Evolutionary conservation across 345 rosid genomes (phyloP).

Genomic region (Syzygium oleosum): DNA sequence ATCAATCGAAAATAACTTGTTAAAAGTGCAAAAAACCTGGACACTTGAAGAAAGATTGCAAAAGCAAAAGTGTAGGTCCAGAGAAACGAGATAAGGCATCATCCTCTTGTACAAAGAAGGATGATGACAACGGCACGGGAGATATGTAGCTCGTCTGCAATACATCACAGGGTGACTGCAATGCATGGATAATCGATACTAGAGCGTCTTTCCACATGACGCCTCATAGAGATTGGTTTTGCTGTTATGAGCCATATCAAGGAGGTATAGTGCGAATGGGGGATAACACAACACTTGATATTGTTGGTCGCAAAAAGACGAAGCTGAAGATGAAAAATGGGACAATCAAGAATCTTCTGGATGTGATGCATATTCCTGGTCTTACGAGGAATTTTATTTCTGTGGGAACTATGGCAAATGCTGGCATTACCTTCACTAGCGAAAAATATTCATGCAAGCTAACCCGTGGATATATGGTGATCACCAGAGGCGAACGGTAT

Average conservation of each 20-base stretch:
- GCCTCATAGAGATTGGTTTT: not conserved
- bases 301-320: not conserved
- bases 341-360: not conserved
- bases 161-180: too few species aligned
- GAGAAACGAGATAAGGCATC: too few species aligned
- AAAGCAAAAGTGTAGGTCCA: too few species aligned
- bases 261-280: not conserved
- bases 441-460: not conserved
- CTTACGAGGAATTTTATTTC: not conserved
- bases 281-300: not conserved
- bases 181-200: not conserved
- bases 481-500: not conserved
- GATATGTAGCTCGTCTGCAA: too few species aligned
- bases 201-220: not conserved
- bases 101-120: too few species aligned
- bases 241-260: not conserved
- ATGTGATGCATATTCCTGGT: not conserved
- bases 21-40: not conserved
- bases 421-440: not conserved
- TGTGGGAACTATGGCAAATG: not conserved
- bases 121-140: too few species aligned
- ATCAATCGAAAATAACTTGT: too few species aligned
- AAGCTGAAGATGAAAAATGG: not conserved
- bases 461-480: not conserved
- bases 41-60: not conserved